Evolutionary conservation across 176 grass and related monocot genomes (phyloP), one percentile per base, ranked within the genome.

Genomic region (Thalia dealbata): DNA sequence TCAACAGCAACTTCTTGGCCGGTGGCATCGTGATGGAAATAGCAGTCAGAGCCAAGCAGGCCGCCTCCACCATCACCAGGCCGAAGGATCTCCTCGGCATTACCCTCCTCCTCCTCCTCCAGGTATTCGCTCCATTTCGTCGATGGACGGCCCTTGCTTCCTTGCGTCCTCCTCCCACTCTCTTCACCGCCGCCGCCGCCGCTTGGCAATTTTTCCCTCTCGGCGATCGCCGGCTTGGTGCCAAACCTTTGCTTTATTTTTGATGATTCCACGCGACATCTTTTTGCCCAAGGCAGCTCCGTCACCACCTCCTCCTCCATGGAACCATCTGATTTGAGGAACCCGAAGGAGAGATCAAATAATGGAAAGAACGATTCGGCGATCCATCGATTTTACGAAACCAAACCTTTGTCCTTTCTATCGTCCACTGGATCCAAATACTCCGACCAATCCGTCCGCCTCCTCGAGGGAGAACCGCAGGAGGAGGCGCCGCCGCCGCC

Each of bases 381-480:
- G 26, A 14, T 63, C 26, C 28, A 18, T 30, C 14, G 12, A 65
- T 4, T 7, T 10, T 21, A 61, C n/a, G 7, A 18, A 65, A 26
- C 26, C n/a, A n/a, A 35, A 65, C 15, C 28, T 32, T 23, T 0
- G 11, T 18, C 62, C 18, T 35, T 14, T 6, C 61, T 82, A 16
- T 26, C 51, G 14, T 46, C 72, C 6, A 48, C 64, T 13, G 56
- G 63, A 69, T 96, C 92, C 74, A 92, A 64, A 55, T 86, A 96
- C 82, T 96, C 89, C 1, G 82, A 83, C 89, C 86, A 92, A 42
- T 96, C 86, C 84, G 81, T 82, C 75, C 78, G 65, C 67, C 66
- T 89, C 82, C 73, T 87, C 73, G 28, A 35, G 62, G 6, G 62
- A 32, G 26, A 28, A 16, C 15, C 62, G 3, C 24, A 14, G 14